Conservation (phyloP, 1,284 basidiomycete species). For the Pseudozyma sp. region DNA sequence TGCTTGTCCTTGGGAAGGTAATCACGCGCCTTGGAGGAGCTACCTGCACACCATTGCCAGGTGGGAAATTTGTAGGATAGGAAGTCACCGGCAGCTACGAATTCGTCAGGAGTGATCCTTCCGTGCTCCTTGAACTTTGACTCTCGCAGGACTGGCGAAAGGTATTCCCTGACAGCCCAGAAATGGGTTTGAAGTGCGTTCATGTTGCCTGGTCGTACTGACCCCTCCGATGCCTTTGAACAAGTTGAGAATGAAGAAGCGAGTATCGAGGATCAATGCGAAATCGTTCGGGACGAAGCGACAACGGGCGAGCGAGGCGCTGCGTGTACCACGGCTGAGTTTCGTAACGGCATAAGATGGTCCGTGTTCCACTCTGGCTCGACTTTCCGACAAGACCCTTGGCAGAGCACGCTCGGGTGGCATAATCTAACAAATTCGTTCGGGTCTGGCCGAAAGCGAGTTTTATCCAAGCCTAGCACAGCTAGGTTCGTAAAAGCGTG, state of each 20-base stretch:
- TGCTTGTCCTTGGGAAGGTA: slow-evolving; percentile 95
- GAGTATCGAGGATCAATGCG: background rate
- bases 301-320: background rate
- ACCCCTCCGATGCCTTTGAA: background rate
- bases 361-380: background rate
- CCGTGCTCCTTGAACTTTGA: slow-evolving; percentile 99
- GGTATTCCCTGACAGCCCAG: slow-evolving; percentile 94
- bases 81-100: slow-evolving; percentile 67
- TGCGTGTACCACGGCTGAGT: slow-evolving; percentile 1
- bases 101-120: slow-evolving; percentile 83
- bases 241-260: background rate
- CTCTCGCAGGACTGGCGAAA: slow-evolving; percentile 94
- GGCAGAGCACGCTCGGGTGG: background rate
- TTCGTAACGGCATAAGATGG: background rate
- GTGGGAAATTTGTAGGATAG: slow-evolving; percentile 66
- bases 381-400: background rate
- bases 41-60: slow-evolving; percentile 70
- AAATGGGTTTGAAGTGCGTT: slow-evolving; percentile 76
- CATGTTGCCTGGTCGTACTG: slow-evolving; percentile 9
- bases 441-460: no score
- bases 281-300: background rate
- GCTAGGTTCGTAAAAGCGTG: no score
- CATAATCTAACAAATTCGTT: no score
- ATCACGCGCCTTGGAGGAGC: slow-evolving; percentile 83
- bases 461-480: no score